Evolutionary conservation across 148 eudicot genomes (phyloP).

Genomic region (Spergularia bocconei): DNA sequence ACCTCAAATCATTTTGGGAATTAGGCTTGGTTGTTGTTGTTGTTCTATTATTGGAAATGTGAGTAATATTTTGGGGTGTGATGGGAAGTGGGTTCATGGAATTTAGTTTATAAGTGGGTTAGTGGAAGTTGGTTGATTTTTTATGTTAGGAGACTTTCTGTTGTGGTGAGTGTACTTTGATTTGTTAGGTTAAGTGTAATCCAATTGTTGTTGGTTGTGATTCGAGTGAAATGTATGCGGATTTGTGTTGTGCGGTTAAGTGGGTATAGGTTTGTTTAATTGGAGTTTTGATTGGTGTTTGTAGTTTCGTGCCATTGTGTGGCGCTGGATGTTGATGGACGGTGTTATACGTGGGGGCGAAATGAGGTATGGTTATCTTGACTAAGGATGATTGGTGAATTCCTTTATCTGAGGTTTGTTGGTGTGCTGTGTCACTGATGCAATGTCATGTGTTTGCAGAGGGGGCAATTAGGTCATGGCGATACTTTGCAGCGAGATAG

Average conservation of each 20-base stretch:
- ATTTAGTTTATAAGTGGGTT: too few relatives aligned
- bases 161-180: too few relatives aligned
- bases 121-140: too few relatives aligned
- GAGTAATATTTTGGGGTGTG: too few relatives aligned
- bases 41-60: too few relatives aligned
- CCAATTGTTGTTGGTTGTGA: too few relatives aligned
- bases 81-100: too few relatives aligned
- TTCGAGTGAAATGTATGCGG: not conserved
- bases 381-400: constrained; percentile 1
- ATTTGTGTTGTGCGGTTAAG: not conserved
- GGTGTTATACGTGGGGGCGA: constrained; percentile 98
- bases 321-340: constrained; percentile 92
- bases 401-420: constrained; percentile 5
- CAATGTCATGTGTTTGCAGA: constrained; percentile 47
- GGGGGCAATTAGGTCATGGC: constrained; percentile 97
- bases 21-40: too few relatives aligned
- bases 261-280: not conserved
- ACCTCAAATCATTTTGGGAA: too few relatives aligned
- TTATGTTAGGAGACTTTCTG: too few relatives aligned
- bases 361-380: constrained; percentile 62
- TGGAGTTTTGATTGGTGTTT: constrained; percentile 24
- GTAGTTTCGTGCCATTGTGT: constrained; percentile 95
- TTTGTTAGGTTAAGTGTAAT: too few relatives aligned
- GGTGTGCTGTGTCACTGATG: constrained; percentile 15
- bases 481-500: constrained; percentile 84